Base-by-base conservation (phyloP, 305 asterid species). In the Fraxinus greggii region DNA sequence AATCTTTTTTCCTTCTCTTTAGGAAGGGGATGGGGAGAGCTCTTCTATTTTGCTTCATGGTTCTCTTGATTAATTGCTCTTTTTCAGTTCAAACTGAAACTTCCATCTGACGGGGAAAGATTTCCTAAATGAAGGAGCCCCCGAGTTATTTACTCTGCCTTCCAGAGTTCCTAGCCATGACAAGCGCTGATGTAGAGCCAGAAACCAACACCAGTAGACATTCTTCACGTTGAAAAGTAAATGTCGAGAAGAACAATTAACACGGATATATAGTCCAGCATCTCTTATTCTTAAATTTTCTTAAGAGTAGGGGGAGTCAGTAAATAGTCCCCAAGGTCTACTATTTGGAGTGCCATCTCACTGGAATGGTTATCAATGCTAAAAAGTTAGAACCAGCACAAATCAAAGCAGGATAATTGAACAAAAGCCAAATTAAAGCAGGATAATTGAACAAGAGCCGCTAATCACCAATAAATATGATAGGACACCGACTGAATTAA, bases 161-260 rank as follows among this genome's bases (percentile, higher is more conserved):
- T 61, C 31, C 72, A 63, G 72, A 63, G 72, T 63, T 63, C 72
- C 72, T 2, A 63, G 33, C 72, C 72, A 63, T 63, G 33, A 63
- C 32, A 63, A 63, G 33, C 29, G n/a, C 72, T 26, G 29, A 63
- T 23, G 32, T 63, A 63, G 33, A 2, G 17, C 33, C 72, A 23
- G 32, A 63, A 63, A 63, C 72, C 9, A 3, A 6, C 69, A 21
- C 29, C 33, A 63, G 72, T 26, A 63, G 72, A 63, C 33, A 9
- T 54, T 54, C 65, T 54, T n/a, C 65, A n/a, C 26, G 3, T 54
- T 17, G 65, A 54, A 54, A n/a, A 26, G 10, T 54, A 54, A 6
- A 54, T 54, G 26, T 54, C 7, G 26, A 54, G 65, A 54, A 54
- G 21, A 48, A 48, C 59, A 48, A 48, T 48, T 48, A 48, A 48